Conservation (phyloP, 768 basidiomycete species). For the Tulasnella sp. region DNA sequence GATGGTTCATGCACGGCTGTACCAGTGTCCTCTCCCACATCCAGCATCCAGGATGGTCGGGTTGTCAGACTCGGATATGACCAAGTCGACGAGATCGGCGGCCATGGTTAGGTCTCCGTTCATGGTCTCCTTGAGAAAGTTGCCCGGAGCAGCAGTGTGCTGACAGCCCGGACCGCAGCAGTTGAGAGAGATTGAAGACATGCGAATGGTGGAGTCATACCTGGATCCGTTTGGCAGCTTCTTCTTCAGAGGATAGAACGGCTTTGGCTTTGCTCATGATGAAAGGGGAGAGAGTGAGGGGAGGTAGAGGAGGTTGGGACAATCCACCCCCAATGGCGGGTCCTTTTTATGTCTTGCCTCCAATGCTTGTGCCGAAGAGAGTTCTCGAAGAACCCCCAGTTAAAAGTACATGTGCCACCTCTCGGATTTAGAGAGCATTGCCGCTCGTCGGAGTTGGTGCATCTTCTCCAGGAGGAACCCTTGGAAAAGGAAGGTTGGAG, state of each 20-base stretch:
- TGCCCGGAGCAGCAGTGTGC: not conserved
- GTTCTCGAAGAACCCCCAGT: not conserved
- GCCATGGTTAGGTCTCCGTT: not conserved
- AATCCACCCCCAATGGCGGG: not conserved
- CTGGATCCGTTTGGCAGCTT: not conserved
- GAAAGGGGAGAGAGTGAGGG: not conserved
- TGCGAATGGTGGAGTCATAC: not conserved
- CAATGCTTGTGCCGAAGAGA: not conserved
- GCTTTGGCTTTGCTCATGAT: not conserved
- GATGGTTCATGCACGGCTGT: not conserved
- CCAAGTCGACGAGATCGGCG: not conserved
- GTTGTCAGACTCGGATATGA: not conserved
- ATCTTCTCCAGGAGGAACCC: not conserved
- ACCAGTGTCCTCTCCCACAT: not conserved
- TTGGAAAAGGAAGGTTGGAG: not conserved
- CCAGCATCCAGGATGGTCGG: not conserved
- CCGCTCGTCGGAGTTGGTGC: not conserved
- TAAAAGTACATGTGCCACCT: not conserved
- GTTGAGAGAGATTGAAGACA: not conserved
- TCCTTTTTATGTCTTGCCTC: not conserved
- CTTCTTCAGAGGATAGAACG: not conserved
- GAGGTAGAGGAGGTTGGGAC: not conserved
- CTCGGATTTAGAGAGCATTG: not conserved
- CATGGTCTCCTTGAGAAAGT: not conserved
- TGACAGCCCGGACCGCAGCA: not conserved